Evolutionary conservation across 140 eudicot species (phyloP).

Genomic region (Ambrosia hybrid): DNA sequence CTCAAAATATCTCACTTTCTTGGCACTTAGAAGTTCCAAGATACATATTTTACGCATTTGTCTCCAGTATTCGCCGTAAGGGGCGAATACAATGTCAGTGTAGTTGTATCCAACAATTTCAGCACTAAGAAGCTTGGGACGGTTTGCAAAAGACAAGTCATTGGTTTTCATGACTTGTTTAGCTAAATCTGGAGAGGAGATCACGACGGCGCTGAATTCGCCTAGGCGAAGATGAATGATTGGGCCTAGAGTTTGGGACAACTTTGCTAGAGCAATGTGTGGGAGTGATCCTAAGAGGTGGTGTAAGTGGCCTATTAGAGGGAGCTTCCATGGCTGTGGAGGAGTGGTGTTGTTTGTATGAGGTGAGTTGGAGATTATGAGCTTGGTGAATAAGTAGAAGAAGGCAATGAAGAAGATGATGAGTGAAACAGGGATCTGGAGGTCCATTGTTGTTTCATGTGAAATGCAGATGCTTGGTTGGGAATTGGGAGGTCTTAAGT

Average conservation of each 20-base stretch:
- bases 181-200: neutral
- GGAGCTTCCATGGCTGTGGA: neutral
- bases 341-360: neutral
- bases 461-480: too few relatives aligned
- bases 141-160: neutral
- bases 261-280: neutral
- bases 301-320: neutral
- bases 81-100: neutral
- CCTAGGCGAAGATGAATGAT: neutral
- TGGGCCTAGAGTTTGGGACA: neutral
- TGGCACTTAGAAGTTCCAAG: constrained; percentile 8
- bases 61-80: constrained; percentile 10
- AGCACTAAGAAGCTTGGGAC: neutral
- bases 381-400: neutral
- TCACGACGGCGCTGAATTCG: neutral
- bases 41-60: constrained; percentile 1
- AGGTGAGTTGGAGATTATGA: neutral
- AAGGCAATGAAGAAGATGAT: neutral
- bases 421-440: neutral
- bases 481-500: too few relatives aligned
- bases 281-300: constrained; percentile 5
- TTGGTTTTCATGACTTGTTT: constrained; percentile 6
- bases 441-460: neutral
- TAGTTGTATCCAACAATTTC: neutral
- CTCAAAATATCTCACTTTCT: neutral